phyloP scores from a whole-genome alignment of 768 basidiomycete genomes.

The Xerocomellus dryophilus region DNA sequence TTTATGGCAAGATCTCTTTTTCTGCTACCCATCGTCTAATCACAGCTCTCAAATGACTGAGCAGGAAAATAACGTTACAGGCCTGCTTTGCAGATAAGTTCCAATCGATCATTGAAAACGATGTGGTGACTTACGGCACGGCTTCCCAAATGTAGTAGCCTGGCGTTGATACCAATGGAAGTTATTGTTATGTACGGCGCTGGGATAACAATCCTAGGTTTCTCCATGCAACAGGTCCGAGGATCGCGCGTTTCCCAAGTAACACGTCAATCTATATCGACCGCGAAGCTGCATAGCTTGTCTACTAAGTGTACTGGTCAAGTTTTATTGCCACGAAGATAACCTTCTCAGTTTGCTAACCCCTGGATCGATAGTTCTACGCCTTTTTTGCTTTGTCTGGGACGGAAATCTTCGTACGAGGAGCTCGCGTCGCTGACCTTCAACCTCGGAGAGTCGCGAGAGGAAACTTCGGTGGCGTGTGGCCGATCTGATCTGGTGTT shows the following conservation, averaged over 20 bases:
- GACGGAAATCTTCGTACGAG: constrained; percentile 1
- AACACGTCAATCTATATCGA: not conserved
- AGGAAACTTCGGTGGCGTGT: not conserved
- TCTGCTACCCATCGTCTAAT: no score
- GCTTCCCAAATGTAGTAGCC: not conserved
- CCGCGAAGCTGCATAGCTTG: not conserved
- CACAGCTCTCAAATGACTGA: no score
- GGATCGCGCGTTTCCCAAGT: not conserved
- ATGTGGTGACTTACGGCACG: constrained; percentile 5
- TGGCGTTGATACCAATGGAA: constrained; percentile 15
- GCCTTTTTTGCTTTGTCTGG: not conserved
- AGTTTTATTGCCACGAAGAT: not conserved
- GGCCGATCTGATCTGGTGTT: not conserved
- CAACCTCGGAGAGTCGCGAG: not conserved
- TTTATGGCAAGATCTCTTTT: no score
- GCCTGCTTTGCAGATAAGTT: no score
- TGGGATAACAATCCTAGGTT: not conserved
- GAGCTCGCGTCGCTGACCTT: constrained; percentile 8
- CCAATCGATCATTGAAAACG: not conserved
- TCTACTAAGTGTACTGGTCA: not conserved
- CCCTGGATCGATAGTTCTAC: not conserved
- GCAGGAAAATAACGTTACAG: no score
- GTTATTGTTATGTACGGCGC: not conserved
- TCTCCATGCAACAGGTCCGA: not conserved
- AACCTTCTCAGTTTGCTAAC: not conserved